Conservation (phyloP, 192 early-diverging fungal species). For the Funneliformis geosporum region DNA sequence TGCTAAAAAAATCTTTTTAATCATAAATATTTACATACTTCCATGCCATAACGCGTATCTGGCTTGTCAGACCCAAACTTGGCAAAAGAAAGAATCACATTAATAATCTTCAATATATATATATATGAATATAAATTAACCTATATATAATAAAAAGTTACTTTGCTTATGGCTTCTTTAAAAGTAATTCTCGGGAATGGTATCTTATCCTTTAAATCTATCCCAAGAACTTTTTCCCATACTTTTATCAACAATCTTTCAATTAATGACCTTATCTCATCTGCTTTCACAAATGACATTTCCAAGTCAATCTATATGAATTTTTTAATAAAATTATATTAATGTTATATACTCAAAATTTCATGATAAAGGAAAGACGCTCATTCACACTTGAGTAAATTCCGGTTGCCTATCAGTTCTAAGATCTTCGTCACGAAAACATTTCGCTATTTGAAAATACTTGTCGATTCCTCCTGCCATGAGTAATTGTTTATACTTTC, state of each 20-base stretch:
- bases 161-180: conserved; percentile 72
- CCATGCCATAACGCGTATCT: conserved; percentile 79
- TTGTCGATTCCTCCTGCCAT: conserved; percentile 89
- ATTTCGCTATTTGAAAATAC: conserved; percentile 91
- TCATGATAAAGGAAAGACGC: neutral
- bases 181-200: conserved; percentile 79
- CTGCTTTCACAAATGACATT: conserved; percentile 76
- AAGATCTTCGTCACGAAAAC: conserved; percentile 89
- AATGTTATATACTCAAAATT: neutral
- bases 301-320: conserved; percentile 79
- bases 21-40: conserved; percentile 55
- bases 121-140: too few species aligned
- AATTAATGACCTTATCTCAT: conserved; percentile 72
- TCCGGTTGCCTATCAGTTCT: conserved; percentile 90
- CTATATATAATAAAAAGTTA: conserved; percentile 31
- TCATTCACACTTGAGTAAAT: conserved; percentile 77
- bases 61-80: conserved; percentile 92
- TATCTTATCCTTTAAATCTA: conserved; percentile 50
- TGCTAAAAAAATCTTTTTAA: neutral
- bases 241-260: conserved; percentile 70
- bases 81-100: neutral
- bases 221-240: conserved; percentile 57
- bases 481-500: conserved; percentile 88
- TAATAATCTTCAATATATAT: neutral
- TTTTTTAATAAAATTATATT: neutral